Evolutionary conservation across 2,329 filamentous ascomycete genomes (phyloP).

Genomic region (Endoconidiophora laricicola): DNA sequence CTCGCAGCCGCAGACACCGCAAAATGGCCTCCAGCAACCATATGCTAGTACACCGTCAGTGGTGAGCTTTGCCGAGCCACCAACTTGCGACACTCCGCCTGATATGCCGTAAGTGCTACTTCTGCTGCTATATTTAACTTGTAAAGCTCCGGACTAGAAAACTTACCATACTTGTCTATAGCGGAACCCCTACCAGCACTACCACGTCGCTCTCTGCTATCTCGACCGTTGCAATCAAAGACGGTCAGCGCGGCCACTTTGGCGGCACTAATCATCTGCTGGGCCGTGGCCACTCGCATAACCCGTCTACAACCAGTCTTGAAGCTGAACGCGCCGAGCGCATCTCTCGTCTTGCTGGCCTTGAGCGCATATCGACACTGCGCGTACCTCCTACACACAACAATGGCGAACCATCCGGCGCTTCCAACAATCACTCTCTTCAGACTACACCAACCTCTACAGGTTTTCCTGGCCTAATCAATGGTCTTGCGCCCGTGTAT

Average conservation of each 20-base stretch:
- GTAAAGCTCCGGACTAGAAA: background rate
- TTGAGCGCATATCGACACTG: conserved; percentile 70
- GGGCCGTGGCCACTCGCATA: conserved; percentile 41
- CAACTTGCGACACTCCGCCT: conserved; percentile 65
- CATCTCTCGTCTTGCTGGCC: conserved; percentile 84
- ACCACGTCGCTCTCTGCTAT: conserved; percentile 84
- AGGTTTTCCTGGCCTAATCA: conserved; percentile 22
- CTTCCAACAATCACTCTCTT: conserved; percentile 25
- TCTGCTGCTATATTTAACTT: background rate
- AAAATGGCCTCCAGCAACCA: background rate
- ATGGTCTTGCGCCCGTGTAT: conserved; percentile 37
- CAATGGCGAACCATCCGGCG: conserved; percentile 15
- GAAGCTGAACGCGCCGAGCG: conserved; percentile 89
- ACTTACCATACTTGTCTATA: conserved; percentile 21
- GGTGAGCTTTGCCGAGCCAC: conserved; percentile 4
- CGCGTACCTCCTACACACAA: conserved; percentile 30
- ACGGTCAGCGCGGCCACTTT: conserved; percentile 74
- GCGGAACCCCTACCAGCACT: conserved; percentile 81
- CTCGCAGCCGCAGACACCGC: background rate
- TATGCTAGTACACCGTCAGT: background rate
- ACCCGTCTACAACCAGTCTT: conserved; percentile 50
- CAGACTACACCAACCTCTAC: conserved; percentile 36
- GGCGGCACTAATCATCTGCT: conserved; percentile 29
- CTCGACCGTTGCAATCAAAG: conserved; percentile 89
- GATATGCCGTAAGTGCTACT: conserved; percentile 61